A percentile compares a stretch with the other conserved stretches of the same genome.
Conservation (phyloP, 768 basidiomycete species). For the Auricularia sp. region DNA sequence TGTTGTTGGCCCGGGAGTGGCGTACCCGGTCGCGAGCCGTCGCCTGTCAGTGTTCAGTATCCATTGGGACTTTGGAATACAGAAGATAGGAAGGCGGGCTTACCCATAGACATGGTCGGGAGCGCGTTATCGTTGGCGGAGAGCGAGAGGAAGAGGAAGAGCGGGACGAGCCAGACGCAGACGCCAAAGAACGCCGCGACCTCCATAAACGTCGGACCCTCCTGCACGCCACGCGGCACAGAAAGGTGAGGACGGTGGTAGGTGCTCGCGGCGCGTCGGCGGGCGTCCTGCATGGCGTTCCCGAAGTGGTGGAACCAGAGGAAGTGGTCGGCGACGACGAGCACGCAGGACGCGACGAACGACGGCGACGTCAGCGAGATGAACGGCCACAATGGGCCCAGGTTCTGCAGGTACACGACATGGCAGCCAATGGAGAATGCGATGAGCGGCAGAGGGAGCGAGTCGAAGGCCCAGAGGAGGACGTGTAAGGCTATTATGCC, state of each 20-base stretch:
- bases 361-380: conserved; percentile 80
- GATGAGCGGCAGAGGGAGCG: conserved; percentile 62
- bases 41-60: not conserved
- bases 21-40: conserved; percentile 12
- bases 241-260: conserved; percentile 30
- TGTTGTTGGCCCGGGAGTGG: conserved; percentile 14
- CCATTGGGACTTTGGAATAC: not conserved
- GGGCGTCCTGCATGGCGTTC: conserved; percentile 50
- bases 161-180: conserved; percentile 81
- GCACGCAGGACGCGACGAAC: conserved; percentile 75
- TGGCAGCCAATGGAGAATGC: conserved; percentile 79
- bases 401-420: conserved; percentile 84
- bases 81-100: conserved; percentile 7
- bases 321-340: conserved; percentile 88
- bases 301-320: conserved; percentile 96
- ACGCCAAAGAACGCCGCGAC: conserved; percentile 76
- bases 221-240: conserved; percentile 17
- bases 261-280: conserved; percentile 34
- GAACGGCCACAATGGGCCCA: conserved; percentile 80
- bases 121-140: conserved; percentile 96
- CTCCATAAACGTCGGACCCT: conserved; percentile 43
- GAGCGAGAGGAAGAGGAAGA: conserved; percentile 91
- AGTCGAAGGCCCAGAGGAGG: conserved; percentile 66
- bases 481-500: conserved; percentile 68
- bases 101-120: conserved; percentile 51